Evolutionary conservation across 768 basidiomycete genomes (phyloP).

Genomic region (Kwoniella mangroviensis): DNA sequence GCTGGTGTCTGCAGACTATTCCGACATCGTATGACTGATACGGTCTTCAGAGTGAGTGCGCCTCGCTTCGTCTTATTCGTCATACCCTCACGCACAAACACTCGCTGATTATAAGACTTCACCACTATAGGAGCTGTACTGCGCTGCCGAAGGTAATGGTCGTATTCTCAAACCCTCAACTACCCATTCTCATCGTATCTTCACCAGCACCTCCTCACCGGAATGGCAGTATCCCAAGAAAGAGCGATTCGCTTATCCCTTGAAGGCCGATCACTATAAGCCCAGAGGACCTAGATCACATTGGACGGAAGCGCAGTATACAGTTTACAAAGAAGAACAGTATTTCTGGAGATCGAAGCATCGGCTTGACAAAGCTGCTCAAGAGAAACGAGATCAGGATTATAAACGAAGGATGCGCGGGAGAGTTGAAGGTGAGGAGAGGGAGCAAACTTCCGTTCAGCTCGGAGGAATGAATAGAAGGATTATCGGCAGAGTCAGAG

Average conservation of each 20-base stretch:
- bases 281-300: constrained; percentile 25
- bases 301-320: constrained; percentile 35
- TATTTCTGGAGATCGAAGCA: neutral
- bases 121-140: neutral
- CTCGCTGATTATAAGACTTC: no score
- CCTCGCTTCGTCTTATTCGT: neutral
- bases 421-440: neutral
- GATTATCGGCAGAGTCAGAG: constrained; percentile 6
- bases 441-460: neutral
- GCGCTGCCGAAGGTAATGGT: neutral
- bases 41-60: constrained; percentile 31
- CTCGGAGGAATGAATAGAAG: neutral
- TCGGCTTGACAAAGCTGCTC: neutral
- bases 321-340: constrained; percentile 35
- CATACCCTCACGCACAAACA: neutral
- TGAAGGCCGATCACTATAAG: constrained; percentile 3
- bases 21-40: constrained; percentile 27
- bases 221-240: constrained; percentile 10
- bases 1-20: constrained; percentile 34
- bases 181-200: constrained; percentile 1
- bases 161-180: neutral
- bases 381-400: neutral
- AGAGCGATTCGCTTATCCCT: neutral
- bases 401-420: neutral
- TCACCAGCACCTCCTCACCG: neutral